Evolutionary conservation across 2,329 filamentous ascomycete species (phyloP).

Genomic region (Claviceps pazoutovae): DNA sequence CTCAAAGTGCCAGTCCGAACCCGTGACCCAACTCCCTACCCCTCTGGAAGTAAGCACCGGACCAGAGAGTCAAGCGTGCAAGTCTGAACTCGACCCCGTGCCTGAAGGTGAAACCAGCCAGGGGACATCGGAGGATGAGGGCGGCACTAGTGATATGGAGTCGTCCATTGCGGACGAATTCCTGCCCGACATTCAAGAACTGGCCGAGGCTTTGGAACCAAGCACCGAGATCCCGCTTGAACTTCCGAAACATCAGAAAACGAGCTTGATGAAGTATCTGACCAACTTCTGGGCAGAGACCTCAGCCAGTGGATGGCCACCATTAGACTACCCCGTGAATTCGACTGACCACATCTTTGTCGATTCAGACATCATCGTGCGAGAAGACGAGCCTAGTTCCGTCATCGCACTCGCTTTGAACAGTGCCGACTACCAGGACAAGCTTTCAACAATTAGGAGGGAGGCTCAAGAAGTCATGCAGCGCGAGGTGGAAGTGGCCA

Average conservation of each 20-base stretch:
- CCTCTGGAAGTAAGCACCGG: constrained; percentile 12
- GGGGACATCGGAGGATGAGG: constrained; percentile 56
- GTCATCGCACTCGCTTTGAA: constrained; percentile 86
- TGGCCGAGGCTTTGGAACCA: constrained; percentile 48
- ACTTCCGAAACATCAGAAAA: constrained; percentile 84
- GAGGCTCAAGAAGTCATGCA: constrained; percentile 31
- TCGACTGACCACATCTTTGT: constrained; percentile 89
- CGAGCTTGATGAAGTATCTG: constrained; percentile 84
- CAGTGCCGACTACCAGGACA: constrained; percentile 73
- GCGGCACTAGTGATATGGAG: constrained; percentile 57
- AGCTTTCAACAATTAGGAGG: constrained; percentile 53
- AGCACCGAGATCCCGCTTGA: constrained; percentile 51
- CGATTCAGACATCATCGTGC: constrained; percentile 91
- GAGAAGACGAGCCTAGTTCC: constrained; percentile 94
- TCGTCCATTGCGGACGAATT: constrained; percentile 55
- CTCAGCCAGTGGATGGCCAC: constrained; percentile 86
- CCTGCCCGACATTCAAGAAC: constrained; percentile 45
- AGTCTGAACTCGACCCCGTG: constrained; percentile 16
- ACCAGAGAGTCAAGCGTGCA: constrained; percentile 12
- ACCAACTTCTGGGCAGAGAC: constrained; percentile 98
- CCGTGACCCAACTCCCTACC: constrained; percentile 8
- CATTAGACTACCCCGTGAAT: constrained; percentile 81
- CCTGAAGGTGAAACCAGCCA: constrained; percentile 24
- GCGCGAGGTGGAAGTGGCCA: constrained; percentile 19
- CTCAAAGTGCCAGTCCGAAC: constrained; percentile 9